Evolutionary conservation across 1,284 basidiomycete genomes (phyloP), one percentile per base, ranked within the genome.

Genomic region (Trichosporon faecale): DNA sequence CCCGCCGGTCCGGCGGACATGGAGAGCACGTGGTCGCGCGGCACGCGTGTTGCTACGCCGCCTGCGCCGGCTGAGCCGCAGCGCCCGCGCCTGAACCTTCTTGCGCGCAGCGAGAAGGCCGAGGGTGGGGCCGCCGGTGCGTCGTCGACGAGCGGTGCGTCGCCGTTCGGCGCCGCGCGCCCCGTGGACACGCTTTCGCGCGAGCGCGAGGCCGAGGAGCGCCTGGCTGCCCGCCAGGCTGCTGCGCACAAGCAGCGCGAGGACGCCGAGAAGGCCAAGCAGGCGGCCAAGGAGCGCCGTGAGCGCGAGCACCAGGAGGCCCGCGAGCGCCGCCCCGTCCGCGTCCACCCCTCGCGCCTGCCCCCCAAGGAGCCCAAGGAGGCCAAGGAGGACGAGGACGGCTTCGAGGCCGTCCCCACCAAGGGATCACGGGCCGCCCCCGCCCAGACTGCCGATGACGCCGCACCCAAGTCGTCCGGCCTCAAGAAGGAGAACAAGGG

Each of bases 161-260:
- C 88, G 79, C 94, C 95, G 1, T 98, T 98, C 80, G 96, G 96
- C 69, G 87, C 88, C 66, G 96, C 96, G 52, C 94, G 92, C 77
- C 94, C 95, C 14, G 91, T 98, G 37, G 94, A 98, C 81, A 89
- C 91, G 8, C 85, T 90, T 23, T 85, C 87, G 2, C 89, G 89
- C 68, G 94, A 98, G 79, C 88, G 88, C 66, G 91, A 77, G 66
- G 82, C 79, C 16, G 77, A 73, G 37, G 78, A 76, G 61, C 67
- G 72, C 9, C 67, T 68, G 7, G 75, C 67, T 14, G 72, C 65
- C 64, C 66, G 66, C 60, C 57, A 67, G 60, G 76, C 69, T 44
- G 76, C 74, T 35, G 75, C 74, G 37, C 52, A 71, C 60, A 78
- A 77, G 60, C 82, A 85, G 60, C 78, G 65, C n/a, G 77, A 70